Percentiles rank a stretch among this genome's conserved stretches.
These are phyloP conservation scores for Hortiboletus flavorubellus DNA, from an alignment of 768 basidiomycete species.

Conservation along the genomic window DNA sequence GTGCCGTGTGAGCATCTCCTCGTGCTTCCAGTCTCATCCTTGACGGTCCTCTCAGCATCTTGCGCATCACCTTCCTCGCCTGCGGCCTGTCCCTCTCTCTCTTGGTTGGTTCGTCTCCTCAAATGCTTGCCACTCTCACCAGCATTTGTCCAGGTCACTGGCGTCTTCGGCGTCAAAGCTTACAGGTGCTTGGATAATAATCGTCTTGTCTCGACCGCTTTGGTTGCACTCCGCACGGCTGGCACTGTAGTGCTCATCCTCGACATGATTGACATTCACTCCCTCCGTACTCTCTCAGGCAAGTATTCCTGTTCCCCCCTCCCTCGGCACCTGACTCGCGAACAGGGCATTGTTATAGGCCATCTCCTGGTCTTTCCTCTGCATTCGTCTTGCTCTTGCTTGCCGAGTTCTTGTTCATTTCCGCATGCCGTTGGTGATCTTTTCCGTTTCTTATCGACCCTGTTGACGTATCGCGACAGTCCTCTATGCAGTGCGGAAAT, in stretches of 20 bases:
- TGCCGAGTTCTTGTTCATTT: conserved; percentile 55
- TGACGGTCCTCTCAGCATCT: conserved; percentile 26
- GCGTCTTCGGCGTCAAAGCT: conserved; percentile 62
- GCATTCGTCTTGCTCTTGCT: conserved; percentile 49
- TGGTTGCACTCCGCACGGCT: conserved; percentile 42
- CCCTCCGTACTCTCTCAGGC: conserved; percentile 50
- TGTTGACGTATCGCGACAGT: conserved; percentile 36
- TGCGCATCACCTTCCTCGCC: conserved; percentile 30
- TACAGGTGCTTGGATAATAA: conserved; percentile 63
- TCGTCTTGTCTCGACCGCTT: conserved; percentile 44
- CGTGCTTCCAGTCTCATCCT: neutral
- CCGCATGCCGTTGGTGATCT: conserved; percentile 51
- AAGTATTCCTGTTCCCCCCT: neutral
- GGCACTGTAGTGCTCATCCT: conserved; percentile 41
- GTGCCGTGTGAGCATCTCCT: neutral
- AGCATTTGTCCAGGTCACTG: conserved; percentile 44
- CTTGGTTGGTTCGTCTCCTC: conserved; percentile 30
- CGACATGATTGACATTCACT: conserved; percentile 38
- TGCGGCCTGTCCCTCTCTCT: conserved; percentile 37
- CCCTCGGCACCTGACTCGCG: neutral
- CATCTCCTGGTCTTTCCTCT: conserved; percentile 30
- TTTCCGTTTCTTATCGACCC: neutral
- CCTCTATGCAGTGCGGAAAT: conserved; percentile 52
- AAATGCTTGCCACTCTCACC: neutral
- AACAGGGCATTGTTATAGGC: conserved; percentile 48